phyloP scores from a whole-genome alignment of 257 asterid species.

The Leptodermis oblonga region DNA sequence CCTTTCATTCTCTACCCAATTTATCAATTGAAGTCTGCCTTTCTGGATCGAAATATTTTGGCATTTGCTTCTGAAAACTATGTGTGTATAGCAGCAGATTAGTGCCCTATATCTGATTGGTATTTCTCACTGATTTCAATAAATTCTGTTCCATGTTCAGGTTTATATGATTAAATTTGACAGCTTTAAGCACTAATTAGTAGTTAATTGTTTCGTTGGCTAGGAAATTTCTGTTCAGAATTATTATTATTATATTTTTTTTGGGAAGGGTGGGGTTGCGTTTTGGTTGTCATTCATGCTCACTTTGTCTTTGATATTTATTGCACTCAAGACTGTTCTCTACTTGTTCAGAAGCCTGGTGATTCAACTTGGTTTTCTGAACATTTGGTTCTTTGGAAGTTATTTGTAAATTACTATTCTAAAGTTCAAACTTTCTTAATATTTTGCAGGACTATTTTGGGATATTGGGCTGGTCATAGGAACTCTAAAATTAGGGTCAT shows the following conservation, averaged over 20 bases:
- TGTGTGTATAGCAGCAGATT: neutral
- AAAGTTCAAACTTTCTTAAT: neutral
- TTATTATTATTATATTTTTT: neutral
- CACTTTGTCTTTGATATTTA: neutral
- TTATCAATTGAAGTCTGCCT: neutral
- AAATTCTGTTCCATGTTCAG: neutral
- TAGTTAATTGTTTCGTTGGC: neutral
- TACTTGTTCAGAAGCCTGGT: neutral
- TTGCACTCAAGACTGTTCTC: neutral
- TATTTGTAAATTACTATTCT: neutral
- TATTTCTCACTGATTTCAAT: neutral
- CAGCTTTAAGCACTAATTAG: neutral
- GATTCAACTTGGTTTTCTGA: neutral
- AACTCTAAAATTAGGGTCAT: conserved; percentile 93
- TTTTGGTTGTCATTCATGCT: neutral
- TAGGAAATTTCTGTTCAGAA: neutral
- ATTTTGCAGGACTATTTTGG: conserved; percentile 78
- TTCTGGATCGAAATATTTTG: neutral
- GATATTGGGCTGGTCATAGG: conserved; percentile 99
- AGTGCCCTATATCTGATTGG: neutral
- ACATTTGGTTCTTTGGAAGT: neutral
- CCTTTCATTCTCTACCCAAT: neutral
- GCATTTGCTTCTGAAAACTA: neutral
- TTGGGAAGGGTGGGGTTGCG: neutral
- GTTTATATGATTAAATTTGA: neutral